Evolutionary conservation across 345 rosid genomes (phyloP).

Genomic region (Ailanthus altissimus): DNA sequence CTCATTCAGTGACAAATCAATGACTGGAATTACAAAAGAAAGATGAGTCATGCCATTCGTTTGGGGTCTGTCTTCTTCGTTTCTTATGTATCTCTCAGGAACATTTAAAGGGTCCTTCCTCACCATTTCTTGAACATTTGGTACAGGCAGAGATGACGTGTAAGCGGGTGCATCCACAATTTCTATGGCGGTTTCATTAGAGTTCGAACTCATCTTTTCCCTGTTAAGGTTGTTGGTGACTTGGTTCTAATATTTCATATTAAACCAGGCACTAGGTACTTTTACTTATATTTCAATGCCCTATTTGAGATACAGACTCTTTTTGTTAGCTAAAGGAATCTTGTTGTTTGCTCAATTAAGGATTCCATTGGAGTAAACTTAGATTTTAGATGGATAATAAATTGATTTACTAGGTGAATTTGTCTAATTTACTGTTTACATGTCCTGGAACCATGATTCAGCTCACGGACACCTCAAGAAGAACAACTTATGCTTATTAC

Average conservation of each 20-base stretch:
- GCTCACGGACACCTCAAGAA: neutral
- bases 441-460: neutral
- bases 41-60: slow-evolving; percentile 17
- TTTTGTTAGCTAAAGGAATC: neutral
- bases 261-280: neutral
- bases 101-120: slow-evolving; percentile 28
- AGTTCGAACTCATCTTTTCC: slow-evolving; percentile 16
- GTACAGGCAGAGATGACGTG: slow-evolving; percentile 30
- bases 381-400: neutral
- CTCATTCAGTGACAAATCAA: slow-evolving; percentile 26
- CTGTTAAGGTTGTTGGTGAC: neutral
- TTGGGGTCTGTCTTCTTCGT: slow-evolving; percentile 20
- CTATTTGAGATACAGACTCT: neutral
- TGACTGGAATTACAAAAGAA: slow-evolving; percentile 28
- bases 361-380: neutral
- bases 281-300: neutral
- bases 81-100: slow-evolving; percentile 33
- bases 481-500: neutral
- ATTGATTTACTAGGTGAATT: neutral
- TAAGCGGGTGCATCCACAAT: slow-evolving; percentile 18
- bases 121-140: slow-evolving; percentile 39
- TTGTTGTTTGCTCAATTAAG: neutral
- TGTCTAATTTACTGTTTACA: slow-evolving; percentile 3
- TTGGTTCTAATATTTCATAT: neutral
- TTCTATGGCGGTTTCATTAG: slow-evolving; percentile 2